These are phyloP conservation scores for Epichloe coenophiala DNA, from an alignment of 2,329 filamentous ascomycete genomes.

Conservation along the genomic window DNA sequence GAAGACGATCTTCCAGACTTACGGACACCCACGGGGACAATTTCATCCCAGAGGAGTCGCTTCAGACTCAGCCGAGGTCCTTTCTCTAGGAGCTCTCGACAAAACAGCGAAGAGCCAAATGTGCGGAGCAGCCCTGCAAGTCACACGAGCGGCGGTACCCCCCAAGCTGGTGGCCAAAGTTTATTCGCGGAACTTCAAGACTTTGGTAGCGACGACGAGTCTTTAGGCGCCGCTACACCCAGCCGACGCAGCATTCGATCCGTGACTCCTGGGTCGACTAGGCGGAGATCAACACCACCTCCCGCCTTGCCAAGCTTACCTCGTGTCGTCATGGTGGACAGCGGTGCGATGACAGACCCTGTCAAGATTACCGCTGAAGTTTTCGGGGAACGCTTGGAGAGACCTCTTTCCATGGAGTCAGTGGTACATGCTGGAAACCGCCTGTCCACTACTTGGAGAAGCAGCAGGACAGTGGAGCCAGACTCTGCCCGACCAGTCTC, in stretches of 20 bases:
- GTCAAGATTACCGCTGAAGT: slow-evolving; percentile 23
- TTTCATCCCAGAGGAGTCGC: slow-evolving; percentile 55
- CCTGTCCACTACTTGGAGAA: slow-evolving; percentile 13
- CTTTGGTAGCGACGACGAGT: slow-evolving; percentile 62
- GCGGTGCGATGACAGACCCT: slow-evolving; percentile 47
- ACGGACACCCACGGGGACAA: slow-evolving; percentile 48
- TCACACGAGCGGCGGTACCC: slow-evolving; percentile 37
- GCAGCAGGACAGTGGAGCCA: slow-evolving; percentile 12
- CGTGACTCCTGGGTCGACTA: slow-evolving; percentile 33
- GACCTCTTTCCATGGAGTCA: slow-evolving; percentile 30
- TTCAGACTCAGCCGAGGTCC: slow-evolving; percentile 55
- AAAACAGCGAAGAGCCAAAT: slow-evolving; percentile 44
- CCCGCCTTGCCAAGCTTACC: slow-evolving; percentile 36
- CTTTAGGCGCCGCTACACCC: slow-evolving; percentile 46
- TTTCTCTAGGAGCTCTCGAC: slow-evolving; percentile 44
- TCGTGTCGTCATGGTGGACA: slow-evolving; percentile 44
- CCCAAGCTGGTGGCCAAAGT: slow-evolving; percentile 52
- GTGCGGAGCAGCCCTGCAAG: slow-evolving; percentile 48
- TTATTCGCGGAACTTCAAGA: slow-evolving; percentile 84
- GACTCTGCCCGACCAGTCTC: slow-evolving; percentile 30
- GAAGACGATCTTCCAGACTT: slow-evolving; percentile 47
- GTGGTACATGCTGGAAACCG: slow-evolving; percentile 19
- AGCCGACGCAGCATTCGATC: slow-evolving; percentile 35
- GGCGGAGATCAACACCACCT: slow-evolving; percentile 30
- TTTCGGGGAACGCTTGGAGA: slow-evolving; percentile 6